A percentile compares a stretch with the other conserved stretches of the same genome.
Conservation (phyloP, 2,329 filamentous ascomycete species). For the Xylariaceae sp. region DNA sequence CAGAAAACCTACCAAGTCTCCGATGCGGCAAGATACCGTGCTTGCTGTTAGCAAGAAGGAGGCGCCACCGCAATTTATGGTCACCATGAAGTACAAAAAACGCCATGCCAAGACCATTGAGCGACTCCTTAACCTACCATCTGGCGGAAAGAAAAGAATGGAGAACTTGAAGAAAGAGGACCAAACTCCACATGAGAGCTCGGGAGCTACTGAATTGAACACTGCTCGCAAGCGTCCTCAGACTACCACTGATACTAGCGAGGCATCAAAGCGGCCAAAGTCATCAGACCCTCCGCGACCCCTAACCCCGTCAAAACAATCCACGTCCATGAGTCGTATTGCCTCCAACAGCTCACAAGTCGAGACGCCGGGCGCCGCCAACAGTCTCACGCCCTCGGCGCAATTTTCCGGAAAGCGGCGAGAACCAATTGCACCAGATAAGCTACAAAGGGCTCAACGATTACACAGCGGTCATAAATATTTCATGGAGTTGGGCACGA, state of each 20-base stretch:
- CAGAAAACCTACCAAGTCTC: constrained; percentile 33
- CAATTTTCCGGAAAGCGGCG: constrained; percentile 33
- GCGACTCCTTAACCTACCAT: constrained; percentile 41
- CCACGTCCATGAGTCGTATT: constrained; percentile 47
- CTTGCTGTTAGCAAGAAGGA: constrained; percentile 32
- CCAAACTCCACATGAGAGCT: constrained; percentile 31
- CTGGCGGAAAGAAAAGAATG: constrained; percentile 31
- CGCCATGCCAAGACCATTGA: constrained; percentile 40
- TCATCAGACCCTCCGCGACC: constrained; percentile 41
- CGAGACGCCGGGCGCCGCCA: constrained; percentile 45
- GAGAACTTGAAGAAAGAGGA: constrained; percentile 36
- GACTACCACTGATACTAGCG: constrained; percentile 32
- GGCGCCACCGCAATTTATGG: constrained; percentile 33
- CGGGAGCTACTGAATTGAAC: constrained; percentile 38
- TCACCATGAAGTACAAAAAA: constrained; percentile 47
- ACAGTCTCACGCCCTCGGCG: constrained; percentile 38
- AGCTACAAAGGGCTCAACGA: constrained; percentile 27
- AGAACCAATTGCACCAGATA: constrained; percentile 29
- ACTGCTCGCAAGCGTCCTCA: constrained; percentile 48
- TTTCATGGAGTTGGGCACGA: constrained; percentile 41
- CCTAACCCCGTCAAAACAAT: constrained; percentile 47
- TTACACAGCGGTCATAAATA: constrained; percentile 35
- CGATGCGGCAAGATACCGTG: constrained; percentile 32
- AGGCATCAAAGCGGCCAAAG: constrained; percentile 39
- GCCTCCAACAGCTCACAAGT: constrained; percentile 49